These are phyloP conservation scores for Aegilops longissima DNA, from an alignment of 176 grass and related monocot genomes.

Conservation along the genomic window DNA sequence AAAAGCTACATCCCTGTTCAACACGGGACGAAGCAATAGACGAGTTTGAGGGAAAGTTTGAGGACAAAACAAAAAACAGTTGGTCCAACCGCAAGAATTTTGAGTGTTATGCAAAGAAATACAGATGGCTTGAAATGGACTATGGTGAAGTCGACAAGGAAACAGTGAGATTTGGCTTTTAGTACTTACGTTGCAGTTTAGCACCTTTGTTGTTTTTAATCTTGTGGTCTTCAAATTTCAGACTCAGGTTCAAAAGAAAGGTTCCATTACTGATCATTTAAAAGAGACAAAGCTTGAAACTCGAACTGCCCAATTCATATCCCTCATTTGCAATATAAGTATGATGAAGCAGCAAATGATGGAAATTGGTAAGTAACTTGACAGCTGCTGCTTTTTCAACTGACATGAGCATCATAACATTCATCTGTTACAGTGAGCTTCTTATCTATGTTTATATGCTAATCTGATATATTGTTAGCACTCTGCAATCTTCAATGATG, in stretches of 20 bases:
- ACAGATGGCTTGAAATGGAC: constrained; percentile 95
- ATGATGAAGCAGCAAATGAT: constrained; percentile 99
- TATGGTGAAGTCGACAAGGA: constrained; percentile 66
- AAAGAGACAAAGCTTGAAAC: constrained; percentile 82
- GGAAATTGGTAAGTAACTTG: constrained; percentile 79
- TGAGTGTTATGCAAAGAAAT: constrained; percentile 50
- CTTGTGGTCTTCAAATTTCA: constrained; percentile 28
- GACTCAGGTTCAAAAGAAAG: constrained; percentile 33
- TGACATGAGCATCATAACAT: constrained; percentile 12
- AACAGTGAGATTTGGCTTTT: constrained; percentile 60
- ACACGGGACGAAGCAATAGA: constrained; percentile 48
- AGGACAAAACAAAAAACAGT: constrained; percentile 72
- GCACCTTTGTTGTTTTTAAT: constrained; percentile 24
- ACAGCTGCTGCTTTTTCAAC: not conserved
- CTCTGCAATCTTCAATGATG: not conserved
- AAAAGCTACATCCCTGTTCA: constrained; percentile 67
- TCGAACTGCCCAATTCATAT: constrained; percentile 75
- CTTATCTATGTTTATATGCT: constrained; percentile 7
- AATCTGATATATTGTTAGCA: not conserved
- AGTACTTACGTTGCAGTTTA: constrained; percentile 21
- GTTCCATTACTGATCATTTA: constrained; percentile 45
- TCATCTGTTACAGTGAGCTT: not conserved
- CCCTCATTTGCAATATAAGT: constrained; percentile 84
- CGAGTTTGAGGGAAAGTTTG: constrained; percentile 80
- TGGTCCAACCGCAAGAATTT: constrained; percentile 72